phyloP scores from a whole-genome alignment of 164 flowering plant genomes.

The Piper betle region DNA sequence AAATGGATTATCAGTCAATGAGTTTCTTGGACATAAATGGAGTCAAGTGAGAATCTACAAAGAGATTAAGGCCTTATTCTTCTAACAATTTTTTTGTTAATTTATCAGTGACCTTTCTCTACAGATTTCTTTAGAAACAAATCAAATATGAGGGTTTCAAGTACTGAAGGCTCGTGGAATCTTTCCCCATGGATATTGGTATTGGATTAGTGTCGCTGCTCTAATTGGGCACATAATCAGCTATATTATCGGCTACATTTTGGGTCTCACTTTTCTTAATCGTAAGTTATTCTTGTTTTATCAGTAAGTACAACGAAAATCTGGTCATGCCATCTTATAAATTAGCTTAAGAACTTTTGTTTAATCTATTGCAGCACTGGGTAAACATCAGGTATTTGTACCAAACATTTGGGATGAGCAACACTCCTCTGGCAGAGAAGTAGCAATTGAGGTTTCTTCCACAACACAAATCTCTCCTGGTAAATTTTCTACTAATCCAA shows the following conservation, averaged over 20 bases:
- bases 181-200: constrained; percentile 26
- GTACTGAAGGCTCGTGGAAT: constrained; percentile 21
- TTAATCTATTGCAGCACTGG: constrained; percentile 1
- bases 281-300: constrained; percentile 15
- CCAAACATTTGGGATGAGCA: constrained; percentile 1
- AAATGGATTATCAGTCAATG: constrained; percentile 34
- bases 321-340: background rate
- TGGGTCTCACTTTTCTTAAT: constrained; percentile 20
- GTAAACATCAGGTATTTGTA: constrained; percentile 1
- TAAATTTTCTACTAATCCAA: background rate
- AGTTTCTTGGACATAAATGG: constrained; percentile 53
- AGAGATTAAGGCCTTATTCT: background rate
- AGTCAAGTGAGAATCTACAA: constrained; percentile 20
- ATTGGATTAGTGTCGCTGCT: constrained; percentile 28
- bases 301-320: background rate
- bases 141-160: constrained; percentile 12
- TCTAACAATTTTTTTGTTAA: background rate
- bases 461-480: background rate
- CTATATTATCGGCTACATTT: constrained; percentile 12
- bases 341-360: background rate
- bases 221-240: constrained; percentile 17
- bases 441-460: background rate
- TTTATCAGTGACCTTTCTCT: background rate
- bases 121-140: constrained; percentile 6
- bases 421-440: background rate